phyloP scores from a whole-genome alignment of 2,329 filamentous ascomycete species.

The Emmonsia crescens region DNA sequence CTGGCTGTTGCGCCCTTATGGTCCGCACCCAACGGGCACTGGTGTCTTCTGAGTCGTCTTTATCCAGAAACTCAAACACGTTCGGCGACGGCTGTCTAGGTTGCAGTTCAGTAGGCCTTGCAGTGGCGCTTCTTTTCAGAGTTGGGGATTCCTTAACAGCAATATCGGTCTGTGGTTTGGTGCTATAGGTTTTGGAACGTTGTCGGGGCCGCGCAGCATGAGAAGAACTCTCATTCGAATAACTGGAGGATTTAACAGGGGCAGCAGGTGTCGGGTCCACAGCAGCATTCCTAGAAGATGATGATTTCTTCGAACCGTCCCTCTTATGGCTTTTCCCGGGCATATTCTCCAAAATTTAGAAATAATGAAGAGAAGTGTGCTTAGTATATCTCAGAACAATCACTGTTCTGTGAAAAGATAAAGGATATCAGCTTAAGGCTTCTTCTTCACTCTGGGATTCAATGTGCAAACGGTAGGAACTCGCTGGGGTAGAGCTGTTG shows the following conservation, averaged over 20 bases:
- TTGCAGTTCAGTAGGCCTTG: constrained; percentile 5
- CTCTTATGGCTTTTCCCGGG: constrained; percentile 7
- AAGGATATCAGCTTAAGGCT: background rate
- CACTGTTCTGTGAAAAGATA: too few species aligned
- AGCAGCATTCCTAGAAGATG: background rate
- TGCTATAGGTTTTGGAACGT: constrained; percentile 8
- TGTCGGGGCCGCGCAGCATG: background rate
- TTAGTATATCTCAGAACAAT: background rate
- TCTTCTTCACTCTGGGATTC: background rate
- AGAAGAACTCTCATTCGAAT: constrained; percentile 2
- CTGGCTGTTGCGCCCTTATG: background rate
- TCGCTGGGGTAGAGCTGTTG: background rate
- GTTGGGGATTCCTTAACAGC: background rate
- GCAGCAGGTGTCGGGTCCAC: constrained; percentile 2
- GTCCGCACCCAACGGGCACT: background rate
- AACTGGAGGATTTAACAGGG: constrained; percentile 2
- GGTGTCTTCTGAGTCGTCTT: constrained; percentile 9
- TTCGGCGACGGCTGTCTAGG: constrained; percentile 17
- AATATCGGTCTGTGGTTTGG: constrained; percentile 1
- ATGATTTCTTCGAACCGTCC: constrained; percentile 9
- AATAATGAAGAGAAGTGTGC: background rate
- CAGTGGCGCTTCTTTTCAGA: constrained; percentile 5
- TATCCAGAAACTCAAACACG: constrained; percentile 32
- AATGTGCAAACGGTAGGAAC: background rate
- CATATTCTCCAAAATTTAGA: background rate